phyloP scores from a whole-genome alignment of 371 early-diverging fungal species.

The Rhizopus arrhizus region DNA sequence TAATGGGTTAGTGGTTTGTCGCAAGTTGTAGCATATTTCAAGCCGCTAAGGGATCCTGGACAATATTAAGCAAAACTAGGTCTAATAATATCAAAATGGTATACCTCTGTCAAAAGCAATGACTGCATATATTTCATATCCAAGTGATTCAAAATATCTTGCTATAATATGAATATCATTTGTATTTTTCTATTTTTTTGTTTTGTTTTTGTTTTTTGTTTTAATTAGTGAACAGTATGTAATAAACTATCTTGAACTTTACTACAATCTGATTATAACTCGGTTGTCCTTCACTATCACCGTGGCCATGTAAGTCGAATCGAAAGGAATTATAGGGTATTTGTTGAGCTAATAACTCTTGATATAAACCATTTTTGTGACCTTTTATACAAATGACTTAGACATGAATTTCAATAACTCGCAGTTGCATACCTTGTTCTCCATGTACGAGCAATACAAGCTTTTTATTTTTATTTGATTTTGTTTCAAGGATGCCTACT shows the following conservation, averaged over 20 bases:
- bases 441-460: constrained; percentile 33
- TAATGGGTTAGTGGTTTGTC: constrained; percentile 37
- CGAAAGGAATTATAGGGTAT: constrained; percentile 54
- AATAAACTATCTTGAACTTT: constrained; percentile 6
- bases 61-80: not conserved
- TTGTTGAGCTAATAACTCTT: constrained; percentile 43
- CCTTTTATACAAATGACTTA: constrained; percentile 23
- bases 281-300: constrained; percentile 50
- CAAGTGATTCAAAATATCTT: constrained; percentile 46
- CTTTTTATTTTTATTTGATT: constrained; percentile 3
- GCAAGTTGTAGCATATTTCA: constrained; percentile 54
- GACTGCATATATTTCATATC: constrained; percentile 53
- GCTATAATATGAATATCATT: constrained; percentile 51
- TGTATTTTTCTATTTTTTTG: constrained; percentile 32
- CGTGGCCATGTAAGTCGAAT: constrained; percentile 56
- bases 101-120: constrained; percentile 53
- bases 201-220: not conserved
- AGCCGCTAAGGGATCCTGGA: constrained; percentile 50
- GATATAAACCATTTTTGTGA: constrained; percentile 56
- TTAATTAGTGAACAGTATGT: not conserved
- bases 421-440: constrained; percentile 23
- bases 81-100: not conserved
- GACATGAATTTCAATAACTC: not conserved
- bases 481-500: constrained; percentile 22
- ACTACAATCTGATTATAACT: constrained; percentile 47